A percentile compares a stretch with the other conserved stretches of the same genome.
These are phyloP conservation scores for Telfairia occidentalis DNA, from an alignment of 331 rosid species.

Conservation along the genomic window DNA sequence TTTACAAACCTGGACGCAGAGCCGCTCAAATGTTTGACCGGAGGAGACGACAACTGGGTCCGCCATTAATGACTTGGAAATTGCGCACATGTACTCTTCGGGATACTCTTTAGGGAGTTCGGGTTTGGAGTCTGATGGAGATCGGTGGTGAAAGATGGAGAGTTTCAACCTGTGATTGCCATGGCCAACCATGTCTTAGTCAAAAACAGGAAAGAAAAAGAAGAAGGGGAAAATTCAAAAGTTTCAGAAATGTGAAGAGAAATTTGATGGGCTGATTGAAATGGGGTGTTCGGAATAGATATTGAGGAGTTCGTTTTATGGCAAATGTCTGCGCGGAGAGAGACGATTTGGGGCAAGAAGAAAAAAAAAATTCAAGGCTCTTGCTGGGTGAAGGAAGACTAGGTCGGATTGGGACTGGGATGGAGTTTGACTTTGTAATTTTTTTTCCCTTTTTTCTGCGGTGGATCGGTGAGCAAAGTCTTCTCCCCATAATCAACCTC, in stretches of 20 bases:
- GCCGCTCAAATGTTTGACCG: slow-evolving; percentile 80
- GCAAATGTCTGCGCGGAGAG: slow-evolving; percentile 2
- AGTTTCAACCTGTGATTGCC: slow-evolving; percentile 65
- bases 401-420: not conserved
- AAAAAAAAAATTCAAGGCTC: not conserved
- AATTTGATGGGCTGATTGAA: not conserved
- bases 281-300: not conserved
- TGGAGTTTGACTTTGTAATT: not conserved
- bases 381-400: slow-evolving; percentile 3
- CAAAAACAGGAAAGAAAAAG: not conserved
- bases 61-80: slow-evolving; percentile 52
- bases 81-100: slow-evolving; percentile 50
- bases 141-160: slow-evolving; percentile 35
- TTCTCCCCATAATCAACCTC: not conserved
- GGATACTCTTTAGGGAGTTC: slow-evolving; percentile 23
- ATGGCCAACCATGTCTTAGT: not conserved
- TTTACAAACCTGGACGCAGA: slow-evolving; percentile 44
- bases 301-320: not conserved
- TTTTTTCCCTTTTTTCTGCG: not conserved
- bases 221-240: not conserved
- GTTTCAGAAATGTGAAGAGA: not conserved
- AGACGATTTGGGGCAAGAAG: not conserved
- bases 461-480: not conserved
- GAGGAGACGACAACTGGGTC: slow-evolving; percentile 85
- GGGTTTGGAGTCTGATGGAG: slow-evolving; percentile 30